Percentiles rank a stretch among this genome's conserved stretches.
These are phyloP conservation scores for Phytophthora citrophthora DNA, from an alignment of 352 stramenopile genomes.

Conservation along the genomic window DNA sequence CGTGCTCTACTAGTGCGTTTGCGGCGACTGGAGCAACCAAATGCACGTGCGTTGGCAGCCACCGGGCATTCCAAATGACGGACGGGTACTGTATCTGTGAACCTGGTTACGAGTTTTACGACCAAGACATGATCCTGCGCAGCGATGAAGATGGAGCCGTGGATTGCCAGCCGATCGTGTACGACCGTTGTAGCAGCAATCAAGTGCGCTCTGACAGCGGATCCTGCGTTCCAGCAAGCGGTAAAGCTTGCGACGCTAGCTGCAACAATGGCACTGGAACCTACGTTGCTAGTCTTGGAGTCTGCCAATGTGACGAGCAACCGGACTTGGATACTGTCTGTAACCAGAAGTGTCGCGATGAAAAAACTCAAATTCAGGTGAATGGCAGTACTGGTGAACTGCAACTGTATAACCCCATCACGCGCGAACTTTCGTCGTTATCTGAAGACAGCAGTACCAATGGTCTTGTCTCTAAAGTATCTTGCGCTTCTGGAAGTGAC, in stretches of 20 bases:
- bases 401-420: slow-evolving; percentile 69
- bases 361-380: slow-evolving; percentile 60
- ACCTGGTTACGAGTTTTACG: slow-evolving; percentile 92
- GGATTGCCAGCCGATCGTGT: slow-evolving; percentile 93
- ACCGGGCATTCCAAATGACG: slow-evolving; percentile 91
- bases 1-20: slow-evolving; percentile 88
- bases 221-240: slow-evolving; percentile 55
- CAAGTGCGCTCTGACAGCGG: slow-evolving; percentile 84
- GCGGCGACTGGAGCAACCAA: slow-evolving; percentile 54
- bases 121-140: slow-evolving; percentile 81
- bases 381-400: slow-evolving; percentile 60
- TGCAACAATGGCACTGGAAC: slow-evolving; percentile 78
- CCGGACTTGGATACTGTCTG: slow-evolving; percentile 81
- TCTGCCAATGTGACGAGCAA: slow-evolving; percentile 89
- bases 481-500: slow-evolving; percentile 30
- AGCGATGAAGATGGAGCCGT: slow-evolving; percentile 87
- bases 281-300: slow-evolving; percentile 75
- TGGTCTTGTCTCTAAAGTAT: slow-evolving; percentile 64
- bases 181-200: slow-evolving; percentile 74
- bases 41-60: slow-evolving; percentile 87
- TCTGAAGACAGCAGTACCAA: slow-evolving; percentile 14
- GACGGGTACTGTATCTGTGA: slow-evolving; percentile 93
- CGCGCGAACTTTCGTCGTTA: slow-evolving; percentile 24
- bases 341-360: slow-evolving; percentile 73
- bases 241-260: slow-evolving; percentile 55